Conservation (phyloP, 805 yeast genomes). For the Barnettozyma wickerhamii region DNA sequence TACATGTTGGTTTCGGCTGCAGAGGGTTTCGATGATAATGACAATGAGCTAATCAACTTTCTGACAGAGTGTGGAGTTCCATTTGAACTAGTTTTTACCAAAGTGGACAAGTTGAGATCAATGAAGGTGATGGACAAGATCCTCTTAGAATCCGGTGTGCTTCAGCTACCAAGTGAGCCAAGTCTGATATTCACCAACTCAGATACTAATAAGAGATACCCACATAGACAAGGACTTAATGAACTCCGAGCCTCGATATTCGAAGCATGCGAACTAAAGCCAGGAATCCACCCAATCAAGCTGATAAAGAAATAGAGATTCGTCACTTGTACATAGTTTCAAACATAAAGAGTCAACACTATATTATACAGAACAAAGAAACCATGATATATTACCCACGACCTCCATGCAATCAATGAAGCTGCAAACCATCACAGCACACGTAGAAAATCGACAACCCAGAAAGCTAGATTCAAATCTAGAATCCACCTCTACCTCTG, state of each 20-base stretch:
- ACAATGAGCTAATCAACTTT: constrained; percentile 45
- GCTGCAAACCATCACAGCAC: too few relatives aligned
- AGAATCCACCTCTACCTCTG: constrained; percentile 28
- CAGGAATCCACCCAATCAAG: constrained; percentile 22
- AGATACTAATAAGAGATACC: constrained; percentile 28
- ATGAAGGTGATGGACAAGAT: constrained; percentile 35
- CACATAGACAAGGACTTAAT: constrained; percentile 47
- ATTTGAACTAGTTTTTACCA: constrained; percentile 74
- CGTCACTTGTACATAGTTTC: constrained; percentile 3
- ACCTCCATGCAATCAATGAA: constrained; percentile 4
- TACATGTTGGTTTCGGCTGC: constrained; percentile 59
- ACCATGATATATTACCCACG: too few relatives aligned
- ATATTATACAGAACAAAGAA: constrained; percentile 4
- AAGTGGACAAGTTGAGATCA: constrained; percentile 54
- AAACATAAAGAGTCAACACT: constrained; percentile 2
- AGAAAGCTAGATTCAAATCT: too few relatives aligned
- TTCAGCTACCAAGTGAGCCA: constrained; percentile 40
- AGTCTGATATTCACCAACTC: constrained; percentile 49
- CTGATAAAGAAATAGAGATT: constrained; percentile 9
- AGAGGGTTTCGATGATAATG: constrained; percentile 56
- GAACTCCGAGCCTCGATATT: constrained; percentile 48
- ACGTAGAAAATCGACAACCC: too few relatives aligned
- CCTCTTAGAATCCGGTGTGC: constrained; percentile 34
- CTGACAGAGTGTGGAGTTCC: constrained; percentile 54
- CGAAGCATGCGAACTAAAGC: constrained; percentile 45